A percentile compares a stretch with the other conserved stretches of the same genome.
Evolutionary conservation across 805 yeast species (phyloP).

Genomic region (Kazachstania kunashirensis): DNA sequence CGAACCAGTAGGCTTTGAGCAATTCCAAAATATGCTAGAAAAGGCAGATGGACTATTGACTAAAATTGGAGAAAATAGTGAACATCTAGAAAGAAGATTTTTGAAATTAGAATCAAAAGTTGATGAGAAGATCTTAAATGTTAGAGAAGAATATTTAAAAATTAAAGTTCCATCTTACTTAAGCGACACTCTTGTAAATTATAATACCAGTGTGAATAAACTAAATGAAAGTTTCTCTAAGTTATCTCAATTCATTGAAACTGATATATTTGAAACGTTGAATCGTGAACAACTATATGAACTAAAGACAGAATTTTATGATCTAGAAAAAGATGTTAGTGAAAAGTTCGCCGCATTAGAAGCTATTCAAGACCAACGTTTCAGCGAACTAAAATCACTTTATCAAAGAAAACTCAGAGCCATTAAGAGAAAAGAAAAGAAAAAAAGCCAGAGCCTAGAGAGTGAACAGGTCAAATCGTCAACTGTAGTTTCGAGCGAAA

Average conservation of each 20-base stretch:
- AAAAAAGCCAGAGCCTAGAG: slow-evolving; percentile 1
- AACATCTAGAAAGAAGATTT: slow-evolving; percentile 39
- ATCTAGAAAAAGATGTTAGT: slow-evolving; percentile 10
- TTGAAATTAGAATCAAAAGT: slow-evolving; percentile 35
- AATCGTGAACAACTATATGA: slow-evolving; percentile 28
- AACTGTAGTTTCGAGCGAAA: too few species aligned
- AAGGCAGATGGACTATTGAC: slow-evolving; percentile 36
- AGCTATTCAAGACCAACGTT: slow-evolving; percentile 22
- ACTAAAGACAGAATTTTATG: slow-evolving; percentile 22
- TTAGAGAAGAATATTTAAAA: slow-evolving; percentile 41
- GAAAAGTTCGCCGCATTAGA: slow-evolving; percentile 13
- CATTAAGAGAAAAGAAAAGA: slow-evolving; percentile 22
- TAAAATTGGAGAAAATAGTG: slow-evolving; percentile 36
- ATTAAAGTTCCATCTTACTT: slow-evolving; percentile 28
- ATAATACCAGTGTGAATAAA: slow-evolving; percentile 8
- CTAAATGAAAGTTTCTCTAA: slow-evolving; percentile 11
- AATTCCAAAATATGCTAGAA: slow-evolving; percentile 36
- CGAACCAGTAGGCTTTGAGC: slow-evolving; percentile 39
- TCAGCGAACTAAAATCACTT: slow-evolving; percentile 24
- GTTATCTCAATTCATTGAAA: slow-evolving; percentile 20
- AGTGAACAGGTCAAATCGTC: background rate
- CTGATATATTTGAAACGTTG: slow-evolving; percentile 12
- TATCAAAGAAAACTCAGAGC: slow-evolving; percentile 19
- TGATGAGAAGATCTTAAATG: slow-evolving; percentile 38
- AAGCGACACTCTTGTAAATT: slow-evolving; percentile 6